phyloP scores from a whole-genome alignment of 164 flowering plant genomes.

The Magnolia kwangsiensis region DNA sequence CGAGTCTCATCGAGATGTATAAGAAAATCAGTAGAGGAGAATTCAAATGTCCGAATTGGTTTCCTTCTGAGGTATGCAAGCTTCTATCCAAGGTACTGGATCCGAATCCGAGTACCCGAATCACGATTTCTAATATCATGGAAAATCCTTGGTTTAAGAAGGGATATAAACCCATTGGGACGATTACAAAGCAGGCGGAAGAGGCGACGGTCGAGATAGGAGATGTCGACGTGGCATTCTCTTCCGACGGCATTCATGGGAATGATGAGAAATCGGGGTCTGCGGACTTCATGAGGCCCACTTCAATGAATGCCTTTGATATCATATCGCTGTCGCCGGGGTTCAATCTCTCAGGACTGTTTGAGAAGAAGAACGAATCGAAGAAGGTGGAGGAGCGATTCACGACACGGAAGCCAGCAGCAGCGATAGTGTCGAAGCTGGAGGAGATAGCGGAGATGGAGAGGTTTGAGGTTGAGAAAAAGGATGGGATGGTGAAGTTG shows the following conservation, averaged over 20 bases:
- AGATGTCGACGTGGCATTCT: conserved; percentile 15
- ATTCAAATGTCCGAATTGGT: conserved; percentile 33
- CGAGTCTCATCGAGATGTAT: conserved; percentile 37
- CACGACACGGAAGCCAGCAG: conserved; percentile 26
- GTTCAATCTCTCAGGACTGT: conserved; percentile 40
- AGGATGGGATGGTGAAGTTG: conserved; percentile 32
- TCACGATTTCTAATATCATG: conserved; percentile 24
- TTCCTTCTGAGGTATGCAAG: conserved; percentile 24
- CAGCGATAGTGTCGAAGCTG: conserved; percentile 37
- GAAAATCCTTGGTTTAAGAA: conserved; percentile 32
- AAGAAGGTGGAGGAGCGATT: conserved; percentile 27
- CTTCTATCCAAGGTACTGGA: conserved; percentile 27
- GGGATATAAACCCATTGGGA: conserved; percentile 20
- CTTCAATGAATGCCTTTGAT: conserved; percentile 41
- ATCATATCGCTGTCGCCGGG: conserved; percentile 42
- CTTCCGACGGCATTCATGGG: conserved; percentile 5
- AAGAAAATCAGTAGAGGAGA: conserved; percentile 31
- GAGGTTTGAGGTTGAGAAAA: conserved; percentile 34
- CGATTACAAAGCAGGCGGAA: neutral
- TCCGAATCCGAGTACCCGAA: conserved; percentile 25
- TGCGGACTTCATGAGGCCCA: conserved; percentile 18
- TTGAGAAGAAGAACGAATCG: conserved; percentile 20
- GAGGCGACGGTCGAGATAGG: neutral
- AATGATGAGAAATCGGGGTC: neutral
- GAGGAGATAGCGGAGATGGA: conserved; percentile 36